phyloP scores from a whole-genome alignment of 306 rosid genomes.

The Boehmeria nivea region DNA sequence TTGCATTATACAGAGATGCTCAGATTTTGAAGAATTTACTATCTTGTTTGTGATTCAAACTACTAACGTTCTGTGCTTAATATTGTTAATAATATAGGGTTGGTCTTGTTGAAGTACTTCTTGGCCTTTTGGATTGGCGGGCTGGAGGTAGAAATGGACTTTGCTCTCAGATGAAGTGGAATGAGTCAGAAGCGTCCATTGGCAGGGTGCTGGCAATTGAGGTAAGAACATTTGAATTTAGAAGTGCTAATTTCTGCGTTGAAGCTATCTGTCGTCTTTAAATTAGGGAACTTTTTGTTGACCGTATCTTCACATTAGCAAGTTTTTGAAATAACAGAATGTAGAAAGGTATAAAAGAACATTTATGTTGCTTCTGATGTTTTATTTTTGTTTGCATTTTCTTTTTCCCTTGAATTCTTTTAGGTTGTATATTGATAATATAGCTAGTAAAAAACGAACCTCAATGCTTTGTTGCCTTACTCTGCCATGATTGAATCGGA shows the following conservation, averaged over 20 bases:
- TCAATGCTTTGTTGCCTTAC: no score
- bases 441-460: no score
- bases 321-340: no score
- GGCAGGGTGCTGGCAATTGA: constrained; percentile 98
- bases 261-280: background rate
- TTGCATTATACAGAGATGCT: background rate
- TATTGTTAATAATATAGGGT: constrained; percentile 54
- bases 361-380: no score
- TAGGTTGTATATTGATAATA: no score
- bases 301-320: background rate
- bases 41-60: constrained; percentile 2
- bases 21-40: constrained; percentile 6
- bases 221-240: constrained; percentile 48
- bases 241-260: constrained; percentile 1
- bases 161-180: constrained; percentile 98
- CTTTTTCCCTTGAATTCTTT: no score
- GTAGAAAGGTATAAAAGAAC: no score
- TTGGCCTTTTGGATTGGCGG: constrained; percentile 99
- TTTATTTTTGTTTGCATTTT: no score
- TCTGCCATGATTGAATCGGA: no score
- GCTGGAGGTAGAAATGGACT: constrained; percentile 96
- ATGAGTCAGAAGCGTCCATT: constrained; percentile 98
- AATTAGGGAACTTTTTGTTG: background rate
- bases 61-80: constrained; percentile 4
- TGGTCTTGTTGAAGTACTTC: constrained; percentile 97